Conservation (phyloP, 345 rosid species). For the Adansonia digitata region DNA sequence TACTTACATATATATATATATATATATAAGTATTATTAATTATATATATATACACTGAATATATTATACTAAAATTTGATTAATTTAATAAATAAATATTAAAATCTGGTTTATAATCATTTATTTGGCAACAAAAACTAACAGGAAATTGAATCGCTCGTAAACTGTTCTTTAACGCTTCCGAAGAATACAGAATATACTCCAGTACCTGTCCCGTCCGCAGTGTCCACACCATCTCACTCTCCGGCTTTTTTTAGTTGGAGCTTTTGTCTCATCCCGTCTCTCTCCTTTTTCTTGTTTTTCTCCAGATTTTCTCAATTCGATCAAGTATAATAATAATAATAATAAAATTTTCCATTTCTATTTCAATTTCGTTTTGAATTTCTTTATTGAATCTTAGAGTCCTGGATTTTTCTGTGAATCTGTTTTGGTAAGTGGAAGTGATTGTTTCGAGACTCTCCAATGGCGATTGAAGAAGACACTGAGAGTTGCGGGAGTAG, state of each 20-base stretch:
- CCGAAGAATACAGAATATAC: too few relatives aligned
- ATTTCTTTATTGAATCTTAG: neutral
- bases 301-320: conserved; percentile 4
- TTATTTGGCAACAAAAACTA: too few relatives aligned
- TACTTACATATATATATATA: too few relatives aligned
- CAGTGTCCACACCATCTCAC: too few relatives aligned
- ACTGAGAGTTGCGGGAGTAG: conserved; percentile 89
- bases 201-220: too few relatives aligned
- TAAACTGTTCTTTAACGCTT: too few relatives aligned
- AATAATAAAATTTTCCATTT: neutral
- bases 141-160: too few relatives aligned
- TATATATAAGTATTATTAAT: too few relatives aligned
- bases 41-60: too few relatives aligned
- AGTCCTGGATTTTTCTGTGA: neutral
- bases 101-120: too few relatives aligned
- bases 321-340: neutral
- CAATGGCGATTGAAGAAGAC: conserved; percentile 86
- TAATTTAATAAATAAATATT: too few relatives aligned
- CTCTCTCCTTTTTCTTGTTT: neutral
- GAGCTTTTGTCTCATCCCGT: conserved; percentile 6
- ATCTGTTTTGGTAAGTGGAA: neutral
- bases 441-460: neutral
- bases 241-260: neutral
- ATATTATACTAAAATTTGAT: too few relatives aligned
- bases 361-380: neutral